Evolutionary conservation across 2,329 filamentous ascomycete genomes (phyloP).

Genomic region (Dactylellina sp.): DNA sequence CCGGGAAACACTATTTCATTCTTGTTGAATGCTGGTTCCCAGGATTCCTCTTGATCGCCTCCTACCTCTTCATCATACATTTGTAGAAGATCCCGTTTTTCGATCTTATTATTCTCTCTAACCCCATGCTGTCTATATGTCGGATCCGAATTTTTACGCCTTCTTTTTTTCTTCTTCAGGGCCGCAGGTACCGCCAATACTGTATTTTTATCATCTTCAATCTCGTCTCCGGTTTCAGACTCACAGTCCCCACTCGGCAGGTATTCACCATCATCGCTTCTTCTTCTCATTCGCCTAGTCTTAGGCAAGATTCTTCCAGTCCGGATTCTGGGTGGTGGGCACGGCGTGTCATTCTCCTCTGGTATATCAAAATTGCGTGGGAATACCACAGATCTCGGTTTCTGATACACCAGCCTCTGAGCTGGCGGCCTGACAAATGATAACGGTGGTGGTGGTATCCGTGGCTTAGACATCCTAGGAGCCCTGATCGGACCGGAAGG

Average conservation of each 20-base stretch:
- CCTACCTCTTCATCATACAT: slow-evolving; percentile 23
- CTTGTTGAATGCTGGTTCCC: background rate
- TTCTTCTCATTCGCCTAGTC: slow-evolving; percentile 7
- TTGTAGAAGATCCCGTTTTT: slow-evolving; percentile 35
- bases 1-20: background rate
- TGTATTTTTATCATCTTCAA: background rate
- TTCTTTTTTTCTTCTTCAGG: slow-evolving; percentile 25
- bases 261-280: slow-evolving; percentile 31
- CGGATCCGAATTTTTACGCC: slow-evolving; percentile 36
- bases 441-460: background rate
- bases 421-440: background rate
- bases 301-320: slow-evolving; percentile 5
- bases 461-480: slow-evolving; percentile 1
- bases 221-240: slow-evolving; percentile 2
- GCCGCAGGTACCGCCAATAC: background rate
- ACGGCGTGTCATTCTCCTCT: slow-evolving; percentile 28
- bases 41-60: background rate
- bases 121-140: slow-evolving; percentile 42
- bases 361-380: slow-evolving; percentile 1
- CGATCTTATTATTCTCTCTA: slow-evolving; percentile 42
- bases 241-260: slow-evolving; percentile 18
- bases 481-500: slow-evolving; percentile 1
- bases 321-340: slow-evolving; percentile 22
- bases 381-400: slow-evolving; percentile 25
- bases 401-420: slow-evolving; percentile 19